phyloP scores from a whole-genome alignment of 805 yeast genomes.

The Millerago galiae region DNA sequence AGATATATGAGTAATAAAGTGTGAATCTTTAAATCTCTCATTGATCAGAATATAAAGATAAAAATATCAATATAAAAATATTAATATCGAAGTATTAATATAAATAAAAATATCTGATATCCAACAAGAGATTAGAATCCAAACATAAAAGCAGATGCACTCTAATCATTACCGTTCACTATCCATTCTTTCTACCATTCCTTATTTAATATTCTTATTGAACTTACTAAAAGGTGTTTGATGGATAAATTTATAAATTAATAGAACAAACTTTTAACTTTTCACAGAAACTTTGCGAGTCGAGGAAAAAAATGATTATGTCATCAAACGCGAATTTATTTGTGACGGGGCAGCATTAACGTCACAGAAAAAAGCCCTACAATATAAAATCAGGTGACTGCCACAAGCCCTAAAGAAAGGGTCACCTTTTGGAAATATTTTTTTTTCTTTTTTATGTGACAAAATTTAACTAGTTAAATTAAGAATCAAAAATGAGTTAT shows the following conservation, averaged over 20 bases:
- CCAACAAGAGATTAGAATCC: no score
- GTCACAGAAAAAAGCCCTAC: slow-evolving; percentile 1
- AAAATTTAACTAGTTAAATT: background rate
- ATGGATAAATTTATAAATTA: slow-evolving; percentile 8
- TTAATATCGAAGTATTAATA: no score
- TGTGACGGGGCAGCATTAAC: background rate
- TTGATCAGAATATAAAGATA: no score
- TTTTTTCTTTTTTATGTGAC: slow-evolving; percentile 1
- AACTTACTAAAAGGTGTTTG: slow-evolving; percentile 9
- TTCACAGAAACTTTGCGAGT: slow-evolving; percentile 4
- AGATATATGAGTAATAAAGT: no score
- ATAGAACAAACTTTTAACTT: slow-evolving; percentile 7
- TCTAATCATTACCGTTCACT: no score
- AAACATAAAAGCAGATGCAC: no score
- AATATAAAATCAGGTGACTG: background rate
- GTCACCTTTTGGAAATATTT: background rate
- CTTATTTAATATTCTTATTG: background rate
- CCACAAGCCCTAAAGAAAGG: background rate
- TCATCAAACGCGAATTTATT: background rate
- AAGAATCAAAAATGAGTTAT: slow-evolving; percentile 37
- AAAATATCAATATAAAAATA: no score
- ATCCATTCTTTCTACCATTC: background rate
- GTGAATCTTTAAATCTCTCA: background rate
- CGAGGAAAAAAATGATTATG: slow-evolving; percentile 2
- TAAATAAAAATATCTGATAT: no score